Evolutionary conservation across 106 monocot species (phyloP), one percentile per base, ranked within the genome.

Genomic region (Acanthochlamys bracteata): DNA sequence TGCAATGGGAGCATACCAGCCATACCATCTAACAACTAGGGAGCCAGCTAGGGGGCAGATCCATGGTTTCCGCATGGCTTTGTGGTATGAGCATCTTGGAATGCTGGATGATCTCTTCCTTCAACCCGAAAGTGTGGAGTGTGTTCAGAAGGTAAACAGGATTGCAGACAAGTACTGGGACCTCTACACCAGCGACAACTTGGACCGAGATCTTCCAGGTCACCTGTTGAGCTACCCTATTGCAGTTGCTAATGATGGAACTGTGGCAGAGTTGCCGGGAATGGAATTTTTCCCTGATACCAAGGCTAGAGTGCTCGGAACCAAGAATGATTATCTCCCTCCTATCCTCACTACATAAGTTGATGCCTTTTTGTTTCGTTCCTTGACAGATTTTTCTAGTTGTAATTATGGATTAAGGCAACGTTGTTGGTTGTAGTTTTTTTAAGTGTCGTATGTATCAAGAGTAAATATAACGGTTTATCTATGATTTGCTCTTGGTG

Each of bases 1-100:
- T 25, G 89, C 89, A 25, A 84, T 89, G 89, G 89, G 89, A 6
- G 89, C 78, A 8, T 89, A 78, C 67, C 89, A 89, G 57, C 84
- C 89, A 15, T 59, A 74, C 25, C 78, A 89, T 71, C 75, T 88
- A 40, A 42, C 84, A 11, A 72, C 74, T 16, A 49, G 54, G 24
- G 46, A 70, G 43, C 72, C 80, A 51, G 87, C 80, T 7, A 66
- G 68, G 55, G 88, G 88, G 11, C 78, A 81, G 69, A 64, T 88
- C 66, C 80, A 88, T 45, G 88, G 88, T 0, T 88, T 88, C 67
- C 74, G 88, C n/a, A 63, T 84, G 80, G 57, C 88, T 24, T 68
- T 88, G 10, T 88, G 88, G 88, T 88, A 80, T 39, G 84, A 84
- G 55, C 88, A 88, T 60, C 74, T 88, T 11, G 80, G 80, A 9